Evolutionary conservation across 345 rosid genomes (phyloP), one percentile per base, ranked within the genome.

Genomic region (Salix suchowensis): DNA sequence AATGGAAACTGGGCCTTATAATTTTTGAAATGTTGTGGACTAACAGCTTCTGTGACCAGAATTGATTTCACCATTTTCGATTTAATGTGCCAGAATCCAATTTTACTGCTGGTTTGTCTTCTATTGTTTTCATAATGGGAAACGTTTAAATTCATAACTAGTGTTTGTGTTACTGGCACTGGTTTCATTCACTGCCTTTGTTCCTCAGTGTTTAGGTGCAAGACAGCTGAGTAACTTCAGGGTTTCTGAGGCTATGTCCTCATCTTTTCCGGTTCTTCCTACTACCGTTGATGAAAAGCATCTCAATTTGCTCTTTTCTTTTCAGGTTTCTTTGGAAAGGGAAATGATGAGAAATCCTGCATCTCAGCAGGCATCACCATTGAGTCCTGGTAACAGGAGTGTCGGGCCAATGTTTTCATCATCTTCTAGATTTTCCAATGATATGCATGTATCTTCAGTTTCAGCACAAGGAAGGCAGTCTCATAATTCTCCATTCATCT

Each of bases 251-350:
- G 34, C 82, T 54, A 82, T 83, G 85, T 78, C 88, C 67, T 89
- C 92, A 5, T 85, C 78, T 68, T 87, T 75, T 72, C 84, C 84
- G 55, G 83, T 85, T 78, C 79, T 84, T 78, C 85, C 82, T 61
- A 52, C 80, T 44, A 75, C 72, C 68, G 71, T 79, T 36, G 80
- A 82, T 58, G 84, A 76, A 75, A 88, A 77, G 73, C 82, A 81
- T 76, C 71, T 81, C 39, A 84, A 84, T 58, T 79, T 81, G 60
- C 82, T 87, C 26, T 73, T 65, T 61, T 71, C 84, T 68, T 84
- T 83, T 75, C 87, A 82, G 86, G 81, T 78, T 80, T 78, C 86
- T 69, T 80, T 86, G 52, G 88, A 79, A 83, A 84, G 82, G 82
- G 90, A 86, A 73, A 73, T 74, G 60, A 84, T 85, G 83, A 85